phyloP scores from a whole-genome alignment of 1,284 basidiomycete genomes.

The Xerocomus minutiporus region DNA sequence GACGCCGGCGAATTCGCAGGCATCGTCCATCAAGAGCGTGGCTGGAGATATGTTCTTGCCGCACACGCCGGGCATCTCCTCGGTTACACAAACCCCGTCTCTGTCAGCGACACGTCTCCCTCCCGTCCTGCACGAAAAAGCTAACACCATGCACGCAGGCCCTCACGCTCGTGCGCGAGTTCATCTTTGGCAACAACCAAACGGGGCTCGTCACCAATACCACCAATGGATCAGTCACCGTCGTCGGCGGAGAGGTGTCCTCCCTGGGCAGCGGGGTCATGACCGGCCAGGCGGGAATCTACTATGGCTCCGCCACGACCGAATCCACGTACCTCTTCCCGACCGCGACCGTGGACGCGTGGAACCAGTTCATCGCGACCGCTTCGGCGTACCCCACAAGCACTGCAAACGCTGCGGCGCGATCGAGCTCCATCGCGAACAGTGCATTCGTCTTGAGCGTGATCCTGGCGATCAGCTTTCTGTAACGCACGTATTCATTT shows the following conservation, averaged over 20 bases:
- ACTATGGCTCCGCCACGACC: conserved; percentile 46
- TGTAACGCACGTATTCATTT: background rate
- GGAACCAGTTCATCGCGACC: conserved; percentile 42
- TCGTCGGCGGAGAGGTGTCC: conserved; percentile 53
- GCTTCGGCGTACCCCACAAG: background rate
- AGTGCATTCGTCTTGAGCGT: background rate
- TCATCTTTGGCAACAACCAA: conserved; percentile 51
- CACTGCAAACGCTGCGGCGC: background rate
- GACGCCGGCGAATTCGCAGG: conserved; percentile 58
- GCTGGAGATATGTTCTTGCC: conserved; percentile 61
- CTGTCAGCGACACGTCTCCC: conserved; percentile 37
- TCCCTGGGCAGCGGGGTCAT: conserved; percentile 42
- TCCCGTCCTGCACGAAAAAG: too few relatives aligned
- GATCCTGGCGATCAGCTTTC: background rate
- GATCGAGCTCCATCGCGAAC: background rate
- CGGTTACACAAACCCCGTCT: conserved; percentile 43
- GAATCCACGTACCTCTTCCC: conserved; percentile 51
- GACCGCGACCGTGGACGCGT: conserved; percentile 51
- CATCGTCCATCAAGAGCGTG: conserved; percentile 67
- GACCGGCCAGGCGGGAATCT: conserved; percentile 50
- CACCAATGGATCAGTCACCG: conserved; percentile 24
- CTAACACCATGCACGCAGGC: conserved; percentile 35
- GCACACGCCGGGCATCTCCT: conserved; percentile 57
- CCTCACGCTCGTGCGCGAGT: conserved; percentile 53
- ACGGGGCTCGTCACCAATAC: conserved; percentile 45